A percentile compares a stretch with the other conserved stretches of the same genome.
phyloP scores from a whole-genome alignment of 768 basidiomycete species.

The Leccinum variicolor region DNA sequence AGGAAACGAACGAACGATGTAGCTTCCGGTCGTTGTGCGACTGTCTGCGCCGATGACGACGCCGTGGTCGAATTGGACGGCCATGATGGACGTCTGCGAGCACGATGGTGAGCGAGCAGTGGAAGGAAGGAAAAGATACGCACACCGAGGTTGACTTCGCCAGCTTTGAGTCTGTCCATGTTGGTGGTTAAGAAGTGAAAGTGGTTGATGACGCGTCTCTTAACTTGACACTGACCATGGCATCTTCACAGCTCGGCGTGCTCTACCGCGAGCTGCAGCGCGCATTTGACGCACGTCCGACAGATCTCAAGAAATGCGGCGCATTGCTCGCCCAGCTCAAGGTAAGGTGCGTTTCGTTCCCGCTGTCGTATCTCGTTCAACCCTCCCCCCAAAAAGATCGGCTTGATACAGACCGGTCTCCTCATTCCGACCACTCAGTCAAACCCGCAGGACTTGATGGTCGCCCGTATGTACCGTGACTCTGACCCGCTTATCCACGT shows the following conservation, averaged over 20 bases:
- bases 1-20: slow-evolving; percentile 62
- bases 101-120: background rate
- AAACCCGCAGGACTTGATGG: slow-evolving; percentile 62
- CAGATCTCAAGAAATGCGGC: slow-evolving; percentile 67
- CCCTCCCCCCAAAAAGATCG: slow-evolving; percentile 46
- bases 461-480: slow-evolving; percentile 57
- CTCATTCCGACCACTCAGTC: slow-evolving; percentile 67
- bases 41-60: slow-evolving; percentile 97
- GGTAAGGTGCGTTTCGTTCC: slow-evolving; percentile 50
- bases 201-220: slow-evolving; percentile 41
- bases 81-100: slow-evolving; percentile 97
- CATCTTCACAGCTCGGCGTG: slow-evolving; percentile 49
- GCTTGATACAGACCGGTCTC: slow-evolving; percentile 72
- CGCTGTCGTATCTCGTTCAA: background rate
- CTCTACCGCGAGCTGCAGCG: slow-evolving; percentile 66
- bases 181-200: slow-evolving; percentile 21
- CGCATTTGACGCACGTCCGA: slow-evolving; percentile 61
- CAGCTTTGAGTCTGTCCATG: slow-evolving; percentile 82
- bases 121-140: slow-evolving; percentile 30
- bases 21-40: slow-evolving; percentile 94
- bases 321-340: slow-evolving; percentile 57
- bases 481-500: background rate
- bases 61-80: slow-evolving; percentile 92
- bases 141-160: slow-evolving; percentile 97
- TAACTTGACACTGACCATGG: slow-evolving; percentile 31